Evolutionary conservation across 2,329 filamentous ascomycete species (phyloP).

Genomic region (Tolypocladium album): DNA sequence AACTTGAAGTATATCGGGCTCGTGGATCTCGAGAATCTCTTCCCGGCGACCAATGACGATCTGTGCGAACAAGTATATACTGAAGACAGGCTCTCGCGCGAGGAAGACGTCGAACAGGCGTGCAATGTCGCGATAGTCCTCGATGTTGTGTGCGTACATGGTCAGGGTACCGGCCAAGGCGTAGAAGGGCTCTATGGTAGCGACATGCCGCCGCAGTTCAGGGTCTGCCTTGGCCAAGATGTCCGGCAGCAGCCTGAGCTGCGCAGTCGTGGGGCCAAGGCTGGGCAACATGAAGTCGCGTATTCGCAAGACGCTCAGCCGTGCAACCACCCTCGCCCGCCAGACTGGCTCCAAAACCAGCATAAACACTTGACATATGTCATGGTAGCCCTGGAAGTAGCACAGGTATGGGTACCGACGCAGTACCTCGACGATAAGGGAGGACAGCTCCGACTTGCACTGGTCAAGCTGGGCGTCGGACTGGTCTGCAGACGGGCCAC

Average conservation of each 20-base stretch:
- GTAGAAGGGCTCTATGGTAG: slow-evolving; percentile 75
- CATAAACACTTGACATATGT: slow-evolving; percentile 92
- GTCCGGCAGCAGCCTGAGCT: slow-evolving; percentile 78
- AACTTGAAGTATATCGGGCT: slow-evolving; percentile 86
- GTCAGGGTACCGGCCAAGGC: slow-evolving; percentile 89
- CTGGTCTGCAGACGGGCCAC: slow-evolving; percentile 37
- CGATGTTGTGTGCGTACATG: slow-evolving; percentile 92
- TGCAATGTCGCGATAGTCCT: slow-evolving; percentile 78
- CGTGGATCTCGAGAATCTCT: slow-evolving; percentile 84
- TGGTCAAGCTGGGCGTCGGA: slow-evolving; percentile 56
- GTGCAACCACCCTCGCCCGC: slow-evolving; percentile 56
- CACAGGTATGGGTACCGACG: slow-evolving; percentile 72
- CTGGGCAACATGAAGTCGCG: slow-evolving; percentile 96
- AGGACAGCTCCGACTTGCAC: slow-evolving; percentile 67
- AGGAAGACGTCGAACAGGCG: slow-evolving; percentile 88
- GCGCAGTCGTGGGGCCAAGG: slow-evolving; percentile 67
- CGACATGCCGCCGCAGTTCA: slow-evolving; percentile 63
- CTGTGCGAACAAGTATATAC: slow-evolving; percentile 84
- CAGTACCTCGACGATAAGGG: slow-evolving; percentile 71
- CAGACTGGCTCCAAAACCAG: slow-evolving; percentile 61
- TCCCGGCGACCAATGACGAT: slow-evolving; percentile 71
- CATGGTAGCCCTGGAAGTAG: slow-evolving; percentile 98
- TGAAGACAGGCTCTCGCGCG: slow-evolving; percentile 76
- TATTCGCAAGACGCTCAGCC: slow-evolving; percentile 83
- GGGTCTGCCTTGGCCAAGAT: slow-evolving; percentile 67